Evolutionary conservation across 768 basidiomycete genomes (phyloP), one percentile per base, ranked within the genome.

Genomic region (Russula lepida): DNA sequence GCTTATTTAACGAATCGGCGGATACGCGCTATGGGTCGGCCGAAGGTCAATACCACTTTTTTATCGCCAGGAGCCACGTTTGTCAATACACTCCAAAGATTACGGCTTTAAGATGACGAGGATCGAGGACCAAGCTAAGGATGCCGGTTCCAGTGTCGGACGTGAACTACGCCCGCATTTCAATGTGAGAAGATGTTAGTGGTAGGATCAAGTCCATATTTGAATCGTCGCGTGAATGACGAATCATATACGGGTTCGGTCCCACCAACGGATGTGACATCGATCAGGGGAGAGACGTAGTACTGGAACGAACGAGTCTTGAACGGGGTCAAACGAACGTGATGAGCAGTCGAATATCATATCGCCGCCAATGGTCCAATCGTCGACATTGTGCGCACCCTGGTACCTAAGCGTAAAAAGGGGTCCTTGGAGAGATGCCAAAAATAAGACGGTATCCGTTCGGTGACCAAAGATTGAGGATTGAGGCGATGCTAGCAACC

Each of bases 1-100:
- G 0, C 86, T 83, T 23, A 86, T 72, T 17, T 80, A 78, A 72
- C 75, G 81, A 3, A 85, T 69, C n/a, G 84, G 84, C 12, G 83
- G 83, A 67, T 84, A 85, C 7, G 78, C 71, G 65, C 84, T 86
- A 54, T 35, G 41, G 39, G 2, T 30, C 35, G n/a, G n/a, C 21
- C 30, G 13, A 6, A 30, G n/a, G 43, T 56, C 25, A 56, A 33
- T 51, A n/a, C n/a, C 5, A n/a, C n/a, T 3, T n/a, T 21, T 30
- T 43, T 4, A 7, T 9, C 41, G 23, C 23, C 47, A n/a, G 32
- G 46, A 4, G n/a, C 44, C 37, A 55, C 5, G 27, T 43, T 46
- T 47, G 35, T n/a, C 46, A 74, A 76, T n/a, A n/a, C n/a, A n/a
- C 68, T 66, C 86, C 85, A 86, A 21, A n/a, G n/a, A 86, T 81